Evolutionary conservation across 345 rosid genomes (phyloP).

Genomic region (Salix caprea): DNA sequence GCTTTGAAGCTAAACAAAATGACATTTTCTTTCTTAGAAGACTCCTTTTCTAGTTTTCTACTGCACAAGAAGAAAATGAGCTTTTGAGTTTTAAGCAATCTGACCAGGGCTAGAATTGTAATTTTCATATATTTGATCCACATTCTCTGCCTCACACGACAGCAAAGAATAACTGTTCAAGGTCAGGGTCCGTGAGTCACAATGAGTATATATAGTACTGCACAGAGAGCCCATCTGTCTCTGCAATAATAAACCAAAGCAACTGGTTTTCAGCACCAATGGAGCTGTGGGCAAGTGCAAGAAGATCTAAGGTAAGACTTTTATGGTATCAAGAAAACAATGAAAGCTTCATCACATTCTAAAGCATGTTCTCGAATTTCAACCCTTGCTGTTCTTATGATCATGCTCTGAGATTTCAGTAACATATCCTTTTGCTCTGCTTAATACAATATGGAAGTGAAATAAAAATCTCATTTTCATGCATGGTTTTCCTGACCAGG

Average conservation of each 20-base stretch:
- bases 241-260: neutral
- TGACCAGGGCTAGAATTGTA: neutral
- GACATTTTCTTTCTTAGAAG: conserved; percentile 11
- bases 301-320: conserved; percentile 11
- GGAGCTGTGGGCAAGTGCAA: conserved; percentile 15
- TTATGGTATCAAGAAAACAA: neutral
- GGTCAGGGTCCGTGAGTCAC: neutral
- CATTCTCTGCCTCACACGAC: neutral
- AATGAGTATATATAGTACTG: neutral
- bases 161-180: neutral
- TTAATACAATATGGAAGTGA: neutral
- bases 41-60: neutral
- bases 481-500: neutral
- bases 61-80: neutral
- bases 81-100: neutral
- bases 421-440: neutral
- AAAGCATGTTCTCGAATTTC: neutral
- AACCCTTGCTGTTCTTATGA: neutral
- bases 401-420: neutral
- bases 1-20: neutral
- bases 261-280: neutral
- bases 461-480: neutral
- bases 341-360: neutral
- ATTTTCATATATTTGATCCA: neutral
- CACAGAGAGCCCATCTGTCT: neutral